Conservation (phyloP, 441 rosid genomes). For the Euphorbia celastroides region DNA sequence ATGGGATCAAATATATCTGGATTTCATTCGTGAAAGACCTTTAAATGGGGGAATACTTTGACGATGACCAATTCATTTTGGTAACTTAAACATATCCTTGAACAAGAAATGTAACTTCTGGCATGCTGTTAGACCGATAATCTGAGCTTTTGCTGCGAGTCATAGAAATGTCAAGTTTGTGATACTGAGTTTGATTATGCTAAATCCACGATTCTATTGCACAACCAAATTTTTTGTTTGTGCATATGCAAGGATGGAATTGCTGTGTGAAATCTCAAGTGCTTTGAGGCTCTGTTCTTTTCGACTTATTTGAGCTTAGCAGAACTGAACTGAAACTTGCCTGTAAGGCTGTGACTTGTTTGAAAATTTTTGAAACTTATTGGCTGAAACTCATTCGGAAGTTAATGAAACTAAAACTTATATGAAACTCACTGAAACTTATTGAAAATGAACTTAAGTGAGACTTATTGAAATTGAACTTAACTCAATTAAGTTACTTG, state of each 20-base stretch:
- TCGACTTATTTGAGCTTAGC: no score
- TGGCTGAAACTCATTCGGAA: no score
- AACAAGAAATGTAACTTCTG: not conserved
- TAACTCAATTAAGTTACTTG: no score
- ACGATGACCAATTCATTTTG: not conserved
- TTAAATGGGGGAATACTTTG: not conserved
- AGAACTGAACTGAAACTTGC: no score
- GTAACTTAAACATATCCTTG: not conserved
- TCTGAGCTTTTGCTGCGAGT: conserved; percentile 9
- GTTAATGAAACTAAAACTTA: no score
- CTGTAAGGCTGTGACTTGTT: no score
- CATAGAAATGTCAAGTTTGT: not conserved
- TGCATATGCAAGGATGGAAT: not conserved
- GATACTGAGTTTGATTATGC: not conserved
- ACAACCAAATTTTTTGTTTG: not conserved
- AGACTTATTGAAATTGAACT: no score
- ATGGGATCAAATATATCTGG: not conserved
- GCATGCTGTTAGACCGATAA: not conserved
- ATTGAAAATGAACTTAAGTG: no score
- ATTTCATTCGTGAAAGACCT: not conserved
- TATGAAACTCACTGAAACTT: no score
- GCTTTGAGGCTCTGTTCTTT: no score
- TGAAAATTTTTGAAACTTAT: no score
- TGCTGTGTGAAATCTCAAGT: not conserved
- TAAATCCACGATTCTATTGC: not conserved